Evolutionary conservation across 176 grass and related monocot genomes (phyloP).

Genomic region (Bothriochloa decipiens): DNA sequence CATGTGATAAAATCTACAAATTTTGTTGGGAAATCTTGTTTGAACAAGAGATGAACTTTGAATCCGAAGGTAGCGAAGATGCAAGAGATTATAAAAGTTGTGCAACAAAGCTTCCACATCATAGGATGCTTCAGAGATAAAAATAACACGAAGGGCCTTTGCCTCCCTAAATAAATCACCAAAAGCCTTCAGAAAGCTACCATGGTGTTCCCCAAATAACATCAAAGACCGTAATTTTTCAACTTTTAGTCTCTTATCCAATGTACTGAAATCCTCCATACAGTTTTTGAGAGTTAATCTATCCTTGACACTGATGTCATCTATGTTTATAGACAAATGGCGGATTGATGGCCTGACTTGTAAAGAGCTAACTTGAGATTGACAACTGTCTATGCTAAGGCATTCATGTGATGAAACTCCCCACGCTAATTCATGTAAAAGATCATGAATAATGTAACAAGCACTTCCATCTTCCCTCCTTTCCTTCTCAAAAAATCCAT

Average conservation of each 20-base stretch:
- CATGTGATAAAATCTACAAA: neutral
- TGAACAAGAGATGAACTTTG: too few species aligned
- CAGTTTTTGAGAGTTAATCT: neutral
- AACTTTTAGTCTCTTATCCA: neutral
- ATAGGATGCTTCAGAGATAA: neutral
- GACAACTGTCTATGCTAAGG: too few species aligned
- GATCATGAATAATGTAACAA: too few species aligned
- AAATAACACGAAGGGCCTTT: neutral
- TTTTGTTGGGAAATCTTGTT: neutral
- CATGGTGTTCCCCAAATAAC: constrained; percentile 5
- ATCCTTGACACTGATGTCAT: neutral
- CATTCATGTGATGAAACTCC: too few species aligned
- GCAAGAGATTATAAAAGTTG: neutral
- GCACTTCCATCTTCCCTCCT: too few species aligned
- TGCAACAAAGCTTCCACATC: neutral
- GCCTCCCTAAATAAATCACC: neutral
- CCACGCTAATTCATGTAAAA: too few species aligned
- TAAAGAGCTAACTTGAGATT: too few species aligned
- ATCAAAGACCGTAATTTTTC: constrained; percentile 16
- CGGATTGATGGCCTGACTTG: neutral
- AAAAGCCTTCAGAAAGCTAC: neutral
- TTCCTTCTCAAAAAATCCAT: too few species aligned
- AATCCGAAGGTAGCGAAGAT: constrained; percentile 30
- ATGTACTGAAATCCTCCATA: neutral
- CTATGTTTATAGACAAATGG: constrained; percentile 38